These are phyloP conservation scores for Elaeagnus macrophylla DNA, from an alignment of 306 rosid genomes.

Conservation along the genomic window DNA sequence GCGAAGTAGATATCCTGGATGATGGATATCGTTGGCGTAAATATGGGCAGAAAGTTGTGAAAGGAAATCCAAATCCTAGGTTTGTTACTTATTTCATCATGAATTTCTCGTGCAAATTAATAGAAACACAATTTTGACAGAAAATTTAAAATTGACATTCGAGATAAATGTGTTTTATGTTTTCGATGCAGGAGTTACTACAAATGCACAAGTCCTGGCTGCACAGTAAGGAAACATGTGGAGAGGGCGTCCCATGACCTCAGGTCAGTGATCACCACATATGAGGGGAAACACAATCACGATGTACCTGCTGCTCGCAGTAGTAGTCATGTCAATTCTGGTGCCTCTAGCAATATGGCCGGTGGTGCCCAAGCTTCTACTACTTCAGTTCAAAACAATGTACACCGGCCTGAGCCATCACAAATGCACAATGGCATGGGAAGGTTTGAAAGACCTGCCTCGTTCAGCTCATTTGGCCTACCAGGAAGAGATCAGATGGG, in stretches of 20 bases:
- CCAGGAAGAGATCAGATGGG: conserved; percentile 66
- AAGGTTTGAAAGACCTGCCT: conserved; percentile 53
- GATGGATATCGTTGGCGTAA: conserved; percentile 98
- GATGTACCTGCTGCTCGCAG: conserved; percentile 87
- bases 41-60: conserved; percentile 94
- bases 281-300: conserved; percentile 94
- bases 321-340: conserved; percentile 54
- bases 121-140: too few relatives aligned
- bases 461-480: conserved; percentile 46
- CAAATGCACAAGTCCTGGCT: conserved; percentile 85
- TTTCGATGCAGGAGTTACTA: conserved; percentile 79
- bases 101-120: too few relatives aligned
- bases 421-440: conserved; percentile 46
- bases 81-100: conserved; percentile 7
- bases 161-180: too few relatives aligned
- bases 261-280: conserved; percentile 84
- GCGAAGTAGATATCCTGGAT: conserved; percentile 95
- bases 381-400: conserved; percentile 31
- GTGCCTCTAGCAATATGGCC: conserved; percentile 14
- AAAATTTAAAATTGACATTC: too few relatives aligned
- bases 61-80: conserved; percentile 99
- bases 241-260: conserved; percentile 94
- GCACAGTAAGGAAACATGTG: conserved; percentile 94
- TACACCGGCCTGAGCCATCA: conserved; percentile 50
- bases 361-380: conserved; percentile 33